Base-by-base conservation (phyloP, 2,329 filamentous ascomycete genomes). In the Diaporthe helianthi region DNA sequence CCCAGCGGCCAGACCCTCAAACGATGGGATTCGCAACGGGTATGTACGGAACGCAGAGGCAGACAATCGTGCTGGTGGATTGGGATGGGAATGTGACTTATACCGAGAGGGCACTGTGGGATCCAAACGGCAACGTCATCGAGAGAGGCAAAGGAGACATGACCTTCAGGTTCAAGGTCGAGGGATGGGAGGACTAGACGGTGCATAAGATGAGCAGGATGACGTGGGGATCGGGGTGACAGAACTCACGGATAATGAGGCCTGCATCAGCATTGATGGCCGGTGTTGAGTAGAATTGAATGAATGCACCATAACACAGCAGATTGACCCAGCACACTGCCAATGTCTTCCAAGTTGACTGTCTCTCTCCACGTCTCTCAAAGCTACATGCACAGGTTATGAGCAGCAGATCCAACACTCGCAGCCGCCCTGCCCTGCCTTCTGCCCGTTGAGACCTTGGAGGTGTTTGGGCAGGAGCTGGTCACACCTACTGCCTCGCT, bases 41-140 rank as follows among this genome's bases (percentile, higher is more conserved):
- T 1, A 80, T 89, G 72, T 91, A 91, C 73, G 89, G 89, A 4
- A 91, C 89, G 6, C 89, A 91, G 78, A 80, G 89, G 46, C 89
- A 91, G 79, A 90, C 88, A 0, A 79, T 90, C 17, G 78, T 91
- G 17, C 78, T 90, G 53, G 85, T 90, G 8, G 87, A 89, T 73
- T 89, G 86, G 85, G 82, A 89, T 3, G 89, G 89, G 3, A 87
- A 87, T 44, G 86, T 89, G 22, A 86, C 83, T 0, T 89, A 86
- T 73, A 82, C 82, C 36, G 89, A 91, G 78, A 81, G 89, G 44
- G 85, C 87, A 5, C 78, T 90, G 51, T 91, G 84, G 82, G 88
- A 90, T 74, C 79, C 80, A 0, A 82, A 87, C 58, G 89, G 89
- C 10, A 85, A 87, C 64, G 76, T 80, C 2, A 81, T 90, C 52